These are phyloP conservation scores for Pichia scutulata DNA, from an alignment of 805 yeast genomes.

Conservation along the genomic window DNA sequence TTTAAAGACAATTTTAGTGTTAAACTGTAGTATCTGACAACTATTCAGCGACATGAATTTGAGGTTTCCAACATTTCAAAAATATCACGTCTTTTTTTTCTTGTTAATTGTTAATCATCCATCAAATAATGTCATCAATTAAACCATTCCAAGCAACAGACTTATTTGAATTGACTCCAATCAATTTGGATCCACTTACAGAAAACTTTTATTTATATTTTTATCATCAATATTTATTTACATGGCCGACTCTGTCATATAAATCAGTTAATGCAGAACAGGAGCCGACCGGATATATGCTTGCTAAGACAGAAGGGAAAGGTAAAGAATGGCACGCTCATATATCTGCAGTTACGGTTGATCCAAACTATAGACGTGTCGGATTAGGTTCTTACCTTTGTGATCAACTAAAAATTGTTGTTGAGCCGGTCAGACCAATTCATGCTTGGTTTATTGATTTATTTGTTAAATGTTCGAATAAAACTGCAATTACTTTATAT, in stretches of 20 bases:
- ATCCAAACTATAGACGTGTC: slow-evolving; percentile 71
- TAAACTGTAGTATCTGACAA: no score
- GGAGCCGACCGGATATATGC: slow-evolving; percentile 65
- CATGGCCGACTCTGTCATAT: slow-evolving; percentile 89
- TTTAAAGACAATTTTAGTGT: no score
- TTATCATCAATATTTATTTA: slow-evolving; percentile 71
- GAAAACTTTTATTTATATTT: slow-evolving; percentile 84
- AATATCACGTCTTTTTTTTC: not conserved
- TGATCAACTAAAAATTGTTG: slow-evolving; percentile 59
- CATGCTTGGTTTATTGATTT: slow-evolving; percentile 81
- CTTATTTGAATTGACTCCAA: slow-evolving; percentile 59
- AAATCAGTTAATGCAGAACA: slow-evolving; percentile 40
- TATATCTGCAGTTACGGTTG: slow-evolving; percentile 91
- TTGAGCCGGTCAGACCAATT: slow-evolving; percentile 60
- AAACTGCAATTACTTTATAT: slow-evolving; percentile 71
- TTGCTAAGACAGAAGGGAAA: slow-evolving; percentile 93
- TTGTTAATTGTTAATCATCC: not conserved
- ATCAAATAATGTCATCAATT: slow-evolving; percentile 70
- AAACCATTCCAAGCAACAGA: slow-evolving; percentile 86
- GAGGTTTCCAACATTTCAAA: not conserved
- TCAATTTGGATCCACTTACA: slow-evolving; percentile 83
- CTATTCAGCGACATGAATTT: not conserved
- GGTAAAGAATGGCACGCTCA: slow-evolving; percentile 91
- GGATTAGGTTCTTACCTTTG: slow-evolving; percentile 82
- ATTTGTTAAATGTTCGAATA: slow-evolving; percentile 83